Percentiles rank a stretch among this genome's conserved stretches.
These are phyloP conservation scores for Crassisporium funariophilum DNA, from an alignment of 768 basidiomycete species.

Conservation along the genomic window DNA sequence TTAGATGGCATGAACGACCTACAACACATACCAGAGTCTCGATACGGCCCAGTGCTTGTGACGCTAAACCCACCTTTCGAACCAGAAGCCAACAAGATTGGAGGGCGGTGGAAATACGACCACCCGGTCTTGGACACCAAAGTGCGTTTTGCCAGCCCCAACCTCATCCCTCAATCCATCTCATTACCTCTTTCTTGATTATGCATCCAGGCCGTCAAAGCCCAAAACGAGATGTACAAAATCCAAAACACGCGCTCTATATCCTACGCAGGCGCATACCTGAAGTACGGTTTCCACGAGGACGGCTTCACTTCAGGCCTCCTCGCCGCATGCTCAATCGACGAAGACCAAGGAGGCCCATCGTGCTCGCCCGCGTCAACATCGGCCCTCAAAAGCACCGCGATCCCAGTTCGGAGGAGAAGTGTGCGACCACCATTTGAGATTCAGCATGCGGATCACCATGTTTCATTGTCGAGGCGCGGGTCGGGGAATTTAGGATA, in stretches of 20 bases:
- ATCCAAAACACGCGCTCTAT: constrained; percentile 69
- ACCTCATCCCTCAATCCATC: not conserved
- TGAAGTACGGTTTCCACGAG: constrained; percentile 82
- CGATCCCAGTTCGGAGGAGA: constrained; percentile 23
- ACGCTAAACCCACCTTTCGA: constrained; percentile 76
- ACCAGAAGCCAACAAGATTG: constrained; percentile 45
- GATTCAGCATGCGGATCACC: constrained; percentile 41
- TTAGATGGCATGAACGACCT: constrained; percentile 77
- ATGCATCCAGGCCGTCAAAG: constrained; percentile 57
- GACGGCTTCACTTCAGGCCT: constrained; percentile 65
- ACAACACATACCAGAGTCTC: constrained; percentile 60
- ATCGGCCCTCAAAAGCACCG: constrained; percentile 9
- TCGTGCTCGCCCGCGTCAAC: constrained; percentile 14
- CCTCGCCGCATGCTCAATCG: constrained; percentile 36
- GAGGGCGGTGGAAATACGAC: constrained; percentile 61
- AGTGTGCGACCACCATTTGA: constrained; percentile 43
- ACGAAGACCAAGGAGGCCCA: constrained; percentile 20
- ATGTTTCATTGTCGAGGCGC: constrained; percentile 25
- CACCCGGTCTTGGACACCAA: constrained; percentile 66
- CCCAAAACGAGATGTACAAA: constrained; percentile 50
- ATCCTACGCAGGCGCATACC: constrained; percentile 71
- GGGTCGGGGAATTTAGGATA: constrained; percentile 14
- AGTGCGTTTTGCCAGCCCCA: constrained; percentile 29
- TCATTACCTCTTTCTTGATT: not conserved
- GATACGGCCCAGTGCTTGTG: constrained; percentile 65